Percentiles rank a stretch among this genome's conserved stretches.
Conservation (phyloP, 1,284 basidiomycete species). For the Cutaneotrichosporon cutaneum region DNA sequence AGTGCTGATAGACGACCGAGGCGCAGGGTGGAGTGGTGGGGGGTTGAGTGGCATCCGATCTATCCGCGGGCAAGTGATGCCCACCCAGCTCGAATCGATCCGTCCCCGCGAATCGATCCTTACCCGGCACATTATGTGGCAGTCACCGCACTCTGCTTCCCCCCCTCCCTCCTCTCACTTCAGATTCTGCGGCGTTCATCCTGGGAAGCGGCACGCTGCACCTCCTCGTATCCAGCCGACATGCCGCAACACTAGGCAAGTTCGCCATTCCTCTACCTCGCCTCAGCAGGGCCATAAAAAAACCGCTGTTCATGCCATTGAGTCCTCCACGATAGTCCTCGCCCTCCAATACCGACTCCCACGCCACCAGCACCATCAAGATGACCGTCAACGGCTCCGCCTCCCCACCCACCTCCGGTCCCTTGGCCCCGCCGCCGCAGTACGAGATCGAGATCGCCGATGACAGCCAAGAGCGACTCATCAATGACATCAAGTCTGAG, state of each 20-base stretch:
- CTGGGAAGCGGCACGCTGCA: no score
- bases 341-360: not conserved
- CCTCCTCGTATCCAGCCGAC: no score
- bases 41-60: not conserved
- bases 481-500: conserved; percentile 19
- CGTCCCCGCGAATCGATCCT: no score
- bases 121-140: no score
- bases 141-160: not conserved
- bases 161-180: not conserved
- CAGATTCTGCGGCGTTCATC: no score
- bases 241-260: no score
- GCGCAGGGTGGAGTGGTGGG: not conserved
- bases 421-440: conserved; percentile 7
- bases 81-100: no score
- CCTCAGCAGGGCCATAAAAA: not conserved
- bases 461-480: conserved; percentile 26
- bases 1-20: not conserved
- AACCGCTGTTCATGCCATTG: not conserved
- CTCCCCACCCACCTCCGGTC: conserved; percentile 11
- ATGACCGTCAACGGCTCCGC: conserved; percentile 9
- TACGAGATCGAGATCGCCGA: conserved; percentile 18
- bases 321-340: not conserved
- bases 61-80: not conserved
- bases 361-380: not conserved
- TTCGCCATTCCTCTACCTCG: no score